Base-by-base conservation (phyloP, 345 rosid species). In the Brassica cretica region DNA sequence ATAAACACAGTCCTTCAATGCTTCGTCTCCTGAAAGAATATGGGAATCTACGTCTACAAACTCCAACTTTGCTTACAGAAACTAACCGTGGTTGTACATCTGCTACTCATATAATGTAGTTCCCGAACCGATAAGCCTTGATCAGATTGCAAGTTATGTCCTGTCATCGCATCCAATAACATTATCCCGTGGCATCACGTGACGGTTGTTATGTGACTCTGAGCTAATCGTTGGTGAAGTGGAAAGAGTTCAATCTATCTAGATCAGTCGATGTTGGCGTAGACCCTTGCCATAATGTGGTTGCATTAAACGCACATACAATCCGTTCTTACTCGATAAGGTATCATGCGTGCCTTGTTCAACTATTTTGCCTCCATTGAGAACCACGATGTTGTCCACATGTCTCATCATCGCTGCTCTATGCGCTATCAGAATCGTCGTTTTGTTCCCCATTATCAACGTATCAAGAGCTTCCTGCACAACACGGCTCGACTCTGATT, bases 391-490 rank as follows among this genome's bases (percentile, higher is more conserved):
- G 83, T 86, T 96, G 81, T 96, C 99, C 61, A 96, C 99, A 68
- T 91, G 96, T 84, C 97, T 91, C 99, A 93, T 93, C 99, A 96
- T 96, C 39, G 97, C 99, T 6, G 91, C 93, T 82, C 99, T 89
- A 79, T 93, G 99, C 68, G 99, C 99, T 83, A 96, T 96, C 84
- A 96, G 78, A 77, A 96, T 88, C 70, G 99, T 91, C 30, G 99
- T 96, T 84, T 96, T 96, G 84, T 94, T 94, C 55, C 98, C 99
- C 98, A 92, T 94, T 65, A 91, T 87, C 79, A 94, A 86, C 0
- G 97, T 94, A 79, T 94, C 97, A 3, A 94, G 93, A 72, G 99
- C 99, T 84, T 95, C 99, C 80, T 95, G 99, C 76, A 95, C 96
- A 74, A 95, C 99, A 62, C 97, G 89, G 70, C 99, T 95, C 0